Evolutionary conservation across 768 basidiomycete species (phyloP), one percentile per base, ranked within the genome.

Genomic region (Termitomyces sp.): DNA sequence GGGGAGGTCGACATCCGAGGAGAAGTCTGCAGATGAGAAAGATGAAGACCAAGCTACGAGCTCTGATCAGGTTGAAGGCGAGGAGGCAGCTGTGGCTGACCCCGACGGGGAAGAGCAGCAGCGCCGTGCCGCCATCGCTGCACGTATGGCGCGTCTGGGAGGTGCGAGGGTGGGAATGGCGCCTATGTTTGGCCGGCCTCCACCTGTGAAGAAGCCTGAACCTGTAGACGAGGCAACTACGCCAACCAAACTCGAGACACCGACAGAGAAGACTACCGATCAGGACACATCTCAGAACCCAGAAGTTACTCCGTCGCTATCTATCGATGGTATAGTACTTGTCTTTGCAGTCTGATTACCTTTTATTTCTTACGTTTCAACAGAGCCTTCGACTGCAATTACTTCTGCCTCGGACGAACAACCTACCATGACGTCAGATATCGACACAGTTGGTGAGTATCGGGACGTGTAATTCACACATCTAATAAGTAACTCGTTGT

Each of bases 61-160:
- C 18, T 14, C 22, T 16, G 20, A 44, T 61, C 43, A 54, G 51
- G 57, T 34, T 48, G 74, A 71, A 58, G 69, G 60, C 4, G 77
- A 74, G 40, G 70, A 64, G 16, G 72, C 72, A 54, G 62, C 56
- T 13, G 65, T 70, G 43, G 56, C 62, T 26, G 85, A 85, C 65
- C 80, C 82, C 1, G 86, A 87, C 66, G 86, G 87, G 49, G 87
- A 89, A 62, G 89, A 91, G 64, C 77, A 87, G 54, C 87, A 91
- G 66, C 82, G 89, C 46, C 83, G 95, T 43, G 90, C 93, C 5
- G 87, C 91, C 12, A 87, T 98, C 67, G 93, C 94, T 33, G 93
- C 93, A 24, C 82, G 94, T 46, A 93, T 98, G 93, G 94, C 93
- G 42, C 88, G 89, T 59, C 80, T 98, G 18, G 95, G 95, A 30